These are phyloP conservation scores for Orbilia brochopaga DNA, from an alignment of 2,329 filamentous ascomycete genomes.

Conservation along the genomic window DNA sequence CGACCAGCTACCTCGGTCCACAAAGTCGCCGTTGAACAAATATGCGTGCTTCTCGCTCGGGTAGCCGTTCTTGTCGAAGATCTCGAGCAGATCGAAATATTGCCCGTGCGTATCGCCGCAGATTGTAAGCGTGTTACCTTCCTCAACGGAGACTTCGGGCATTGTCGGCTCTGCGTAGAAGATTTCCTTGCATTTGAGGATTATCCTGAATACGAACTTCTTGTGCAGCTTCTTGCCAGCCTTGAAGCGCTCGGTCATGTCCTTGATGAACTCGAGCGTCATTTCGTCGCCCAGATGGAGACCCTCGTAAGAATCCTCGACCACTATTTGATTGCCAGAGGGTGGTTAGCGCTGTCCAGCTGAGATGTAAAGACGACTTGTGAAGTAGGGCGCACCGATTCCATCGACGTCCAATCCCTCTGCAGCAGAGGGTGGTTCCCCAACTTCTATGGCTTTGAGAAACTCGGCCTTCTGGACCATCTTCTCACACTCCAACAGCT, in stretches of 20 bases:
- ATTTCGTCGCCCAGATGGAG: constrained; percentile 77
- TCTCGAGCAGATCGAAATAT: constrained; percentile 95
- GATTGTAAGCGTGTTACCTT: constrained; percentile 82
- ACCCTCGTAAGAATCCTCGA: constrained; percentile 87
- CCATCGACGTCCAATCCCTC: constrained; percentile 86
- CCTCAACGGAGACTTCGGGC: constrained; percentile 85
- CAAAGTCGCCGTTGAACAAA: constrained; percentile 98
- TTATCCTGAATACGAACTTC: constrained; percentile 98
- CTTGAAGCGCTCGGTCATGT: constrained; percentile 97
- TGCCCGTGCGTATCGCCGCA: constrained; percentile 98
- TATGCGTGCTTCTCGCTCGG: constrained; percentile 88
- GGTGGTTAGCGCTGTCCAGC: constrained; percentile 1
- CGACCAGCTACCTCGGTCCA: constrained; percentile 96
- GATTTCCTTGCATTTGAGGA: constrained; percentile 85
- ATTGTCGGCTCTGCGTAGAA: constrained; percentile 93
- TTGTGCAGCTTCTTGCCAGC: constrained; percentile 90
- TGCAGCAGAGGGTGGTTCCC: constrained; percentile 88
- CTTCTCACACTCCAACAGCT: constrained; percentile 91
- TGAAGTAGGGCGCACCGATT: constrained; percentile 65
- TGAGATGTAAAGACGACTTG: neutral
- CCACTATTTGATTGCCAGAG: constrained; percentile 56
- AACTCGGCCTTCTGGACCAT: constrained; percentile 91
- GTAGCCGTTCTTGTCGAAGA: constrained; percentile 88
- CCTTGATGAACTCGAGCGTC: constrained; percentile 95
- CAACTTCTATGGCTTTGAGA: constrained; percentile 90